A percentile compares a stretch with the other conserved stretches of the same genome.
These are phyloP conservation scores for Dioscorea zingiberensis DNA, from an alignment of 106 monocot species.

Conservation along the genomic window DNA sequence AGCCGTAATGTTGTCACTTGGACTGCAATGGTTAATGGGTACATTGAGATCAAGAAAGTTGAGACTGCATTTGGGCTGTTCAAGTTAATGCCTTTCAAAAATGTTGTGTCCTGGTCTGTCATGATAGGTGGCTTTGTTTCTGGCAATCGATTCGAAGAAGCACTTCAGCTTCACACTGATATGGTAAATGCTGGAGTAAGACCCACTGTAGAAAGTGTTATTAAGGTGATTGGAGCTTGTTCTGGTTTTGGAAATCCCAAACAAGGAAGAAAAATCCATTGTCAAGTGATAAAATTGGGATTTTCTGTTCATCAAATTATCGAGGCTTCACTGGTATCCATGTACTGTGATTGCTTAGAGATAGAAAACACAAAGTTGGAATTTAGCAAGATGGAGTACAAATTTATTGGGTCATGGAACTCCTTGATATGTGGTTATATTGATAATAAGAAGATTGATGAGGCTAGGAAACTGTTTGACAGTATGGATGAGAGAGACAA, in stretches of 20 bases:
- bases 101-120: constrained; percentile 57
- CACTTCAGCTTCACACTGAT: constrained; percentile 23
- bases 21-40: constrained; percentile 55
- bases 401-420: constrained; percentile 46
- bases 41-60: constrained; percentile 16
- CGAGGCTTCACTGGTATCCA: constrained; percentile 33
- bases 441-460: constrained; percentile 23
- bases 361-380: constrained; percentile 29
- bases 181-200: constrained; percentile 29
- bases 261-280: constrained; percentile 44
- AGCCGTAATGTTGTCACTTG: constrained; percentile 55
- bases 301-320: constrained; percentile 28
- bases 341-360: constrained; percentile 41
- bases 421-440: constrained; percentile 41
- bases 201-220: constrained; percentile 13
- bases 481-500: constrained; percentile 32
- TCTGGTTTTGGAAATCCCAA: constrained; percentile 15
- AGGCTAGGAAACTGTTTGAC: constrained; percentile 46
- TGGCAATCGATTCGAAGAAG: constrained; percentile 31
- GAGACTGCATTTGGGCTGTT: constrained; percentile 31
- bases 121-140: constrained; percentile 52
- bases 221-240: constrained; percentile 34
- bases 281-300: constrained; percentile 42
- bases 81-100: constrained; percentile 34
- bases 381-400: constrained; percentile 35